A percentile compares a stretch with the other conserved stretches of the same genome.
These are phyloP conservation scores for Pittosporum tobira DNA, from an alignment of 129 eudicot species.

Conservation along the genomic window DNA sequence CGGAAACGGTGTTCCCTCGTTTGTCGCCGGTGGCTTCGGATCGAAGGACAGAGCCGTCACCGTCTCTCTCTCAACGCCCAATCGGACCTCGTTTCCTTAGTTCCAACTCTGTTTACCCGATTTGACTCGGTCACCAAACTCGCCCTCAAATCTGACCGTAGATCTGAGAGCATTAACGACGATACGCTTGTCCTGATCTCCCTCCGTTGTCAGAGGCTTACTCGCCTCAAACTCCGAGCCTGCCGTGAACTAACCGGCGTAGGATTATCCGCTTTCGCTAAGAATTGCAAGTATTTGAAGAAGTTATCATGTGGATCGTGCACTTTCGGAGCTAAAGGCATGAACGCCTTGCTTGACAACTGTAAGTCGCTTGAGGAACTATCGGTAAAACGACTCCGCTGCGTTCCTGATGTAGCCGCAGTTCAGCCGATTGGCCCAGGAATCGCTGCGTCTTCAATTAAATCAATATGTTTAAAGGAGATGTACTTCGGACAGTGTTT, in stretches of 20 bases:
- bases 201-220: slow-evolving; percentile 34
- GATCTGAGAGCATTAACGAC: slow-evolving; percentile 48
- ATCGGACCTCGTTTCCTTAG: slow-evolving; percentile 18
- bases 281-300: slow-evolving; percentile 44
- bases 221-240: slow-evolving; percentile 50
- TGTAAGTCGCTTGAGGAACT: slow-evolving; percentile 50
- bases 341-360: slow-evolving; percentile 52
- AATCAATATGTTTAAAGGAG: slow-evolving; percentile 50
- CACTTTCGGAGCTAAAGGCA: slow-evolving; percentile 52
- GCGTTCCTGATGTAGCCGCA: slow-evolving; percentile 40
- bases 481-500: slow-evolving; percentile 58
- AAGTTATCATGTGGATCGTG: slow-evolving; percentile 65
- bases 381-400: slow-evolving; percentile 52
- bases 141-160: slow-evolving; percentile 49
- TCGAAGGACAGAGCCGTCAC: slow-evolving; percentile 60
- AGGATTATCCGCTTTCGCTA: slow-evolving; percentile 38
- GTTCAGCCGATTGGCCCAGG: slow-evolving; percentile 57
- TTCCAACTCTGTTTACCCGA: slow-evolving; percentile 30
- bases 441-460: slow-evolving; percentile 28
- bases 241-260: slow-evolving; percentile 42
- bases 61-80: slow-evolving; percentile 49
- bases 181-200: slow-evolving; percentile 38
- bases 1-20: slow-evolving; percentile 54
- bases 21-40: slow-evolving; percentile 48
- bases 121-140: slow-evolving; percentile 57